Evolutionary conservation across 2,329 filamentous ascomycete genomes (phyloP).

Genomic region (Cytospora schulzeri): DNA sequence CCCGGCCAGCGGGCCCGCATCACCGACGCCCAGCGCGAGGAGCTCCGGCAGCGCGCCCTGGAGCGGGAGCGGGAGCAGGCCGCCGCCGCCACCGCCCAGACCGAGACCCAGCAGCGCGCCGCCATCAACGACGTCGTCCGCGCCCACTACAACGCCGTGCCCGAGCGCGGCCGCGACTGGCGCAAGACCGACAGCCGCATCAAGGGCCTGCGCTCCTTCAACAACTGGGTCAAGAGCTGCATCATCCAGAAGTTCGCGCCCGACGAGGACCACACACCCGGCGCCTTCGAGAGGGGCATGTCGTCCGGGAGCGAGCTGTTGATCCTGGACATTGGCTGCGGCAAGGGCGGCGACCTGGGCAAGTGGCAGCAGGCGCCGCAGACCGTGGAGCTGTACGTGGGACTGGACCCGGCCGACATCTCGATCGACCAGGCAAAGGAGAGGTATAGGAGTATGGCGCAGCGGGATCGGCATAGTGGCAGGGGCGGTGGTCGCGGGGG

Average conservation of each 20-base stretch:
- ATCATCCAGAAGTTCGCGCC: conserved; percentile 96
- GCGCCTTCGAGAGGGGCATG: conserved; percentile 56
- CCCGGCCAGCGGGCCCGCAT: conserved; percentile 69
- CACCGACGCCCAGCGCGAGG: conserved; percentile 66
- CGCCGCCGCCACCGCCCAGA: conserved; percentile 41
- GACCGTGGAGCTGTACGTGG: conserved; percentile 88
- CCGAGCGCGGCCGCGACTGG: conserved; percentile 92
- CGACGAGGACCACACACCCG: conserved; percentile 70
- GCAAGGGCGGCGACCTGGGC: conserved; percentile 90
- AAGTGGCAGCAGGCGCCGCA: conserved; percentile 98
- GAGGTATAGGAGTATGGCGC: conserved; percentile 74
- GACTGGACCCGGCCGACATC: conserved; percentile 88
- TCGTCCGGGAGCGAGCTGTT: conserved; percentile 64
- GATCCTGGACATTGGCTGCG: conserved; percentile 92
- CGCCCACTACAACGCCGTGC: conserved; percentile 94
- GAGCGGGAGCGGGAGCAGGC: conserved; percentile 57
- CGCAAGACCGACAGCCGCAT: conserved; percentile 91
- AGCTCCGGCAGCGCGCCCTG: conserved; percentile 61
- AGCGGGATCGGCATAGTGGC: conserved; percentile 56
- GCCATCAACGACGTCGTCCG: conserved; percentile 83
- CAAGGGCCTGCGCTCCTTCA: conserved; percentile 90
- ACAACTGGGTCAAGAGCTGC: conserved; percentile 98
- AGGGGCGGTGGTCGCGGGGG: conserved; percentile 51
- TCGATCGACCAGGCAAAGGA: conserved; percentile 89
- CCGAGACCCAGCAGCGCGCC: conserved; percentile 49